These are phyloP conservation scores for Amylocystis lapponica DNA, from an alignment of 768 basidiomycete genomes.

Conservation along the genomic window DNA sequence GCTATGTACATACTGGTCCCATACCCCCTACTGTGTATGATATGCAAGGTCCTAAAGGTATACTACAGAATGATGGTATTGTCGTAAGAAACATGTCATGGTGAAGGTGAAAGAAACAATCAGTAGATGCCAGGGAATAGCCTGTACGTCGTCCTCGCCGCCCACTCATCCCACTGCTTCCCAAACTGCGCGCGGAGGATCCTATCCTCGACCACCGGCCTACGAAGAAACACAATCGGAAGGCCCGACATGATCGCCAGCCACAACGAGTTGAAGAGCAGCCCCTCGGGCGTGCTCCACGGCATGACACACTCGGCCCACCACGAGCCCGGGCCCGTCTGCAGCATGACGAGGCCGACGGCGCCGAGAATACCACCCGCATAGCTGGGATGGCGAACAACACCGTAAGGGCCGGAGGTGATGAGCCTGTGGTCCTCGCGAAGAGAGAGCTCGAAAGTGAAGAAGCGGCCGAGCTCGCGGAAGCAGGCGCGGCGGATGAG, in stretches of 20 bases:
- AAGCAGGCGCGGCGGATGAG: slow-evolving; percentile 6
- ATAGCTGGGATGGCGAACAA: slow-evolving; percentile 11
- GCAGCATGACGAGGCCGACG: slow-evolving; percentile 1
- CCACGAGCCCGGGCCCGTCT: slow-evolving; percentile 7
- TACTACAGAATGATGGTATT: too few relatives aligned
- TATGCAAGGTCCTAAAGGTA: neutral
- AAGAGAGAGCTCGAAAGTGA: slow-evolving; percentile 9
- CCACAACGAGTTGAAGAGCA: neutral
- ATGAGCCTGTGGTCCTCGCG: slow-evolving; percentile 10
- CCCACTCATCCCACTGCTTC: slow-evolving; percentile 11
- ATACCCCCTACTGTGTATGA: neutral
- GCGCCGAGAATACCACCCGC: slow-evolving; percentile 3
- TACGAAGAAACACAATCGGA: neutral
- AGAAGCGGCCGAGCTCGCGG: slow-evolving; percentile 9
- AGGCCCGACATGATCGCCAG: neutral
- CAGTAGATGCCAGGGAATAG: slow-evolving; percentile 6
- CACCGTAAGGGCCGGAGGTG: slow-evolving; percentile 9
- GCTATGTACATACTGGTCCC: neutral
- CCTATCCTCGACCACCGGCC: slow-evolving; percentile 5
- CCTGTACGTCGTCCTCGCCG: slow-evolving; percentile 6
- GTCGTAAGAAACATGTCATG: too few relatives aligned
- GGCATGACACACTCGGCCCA: slow-evolving; percentile 1
- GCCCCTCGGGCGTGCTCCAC: neutral
- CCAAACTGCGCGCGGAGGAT: slow-evolving; percentile 5
- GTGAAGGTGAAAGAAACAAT: too few relatives aligned